A percentile compares a stretch with the other conserved stretches of the same genome.
Evolutionary conservation across 176 grass and related monocot species (phyloP).

Genomic region (Ensete glaucum): DNA sequence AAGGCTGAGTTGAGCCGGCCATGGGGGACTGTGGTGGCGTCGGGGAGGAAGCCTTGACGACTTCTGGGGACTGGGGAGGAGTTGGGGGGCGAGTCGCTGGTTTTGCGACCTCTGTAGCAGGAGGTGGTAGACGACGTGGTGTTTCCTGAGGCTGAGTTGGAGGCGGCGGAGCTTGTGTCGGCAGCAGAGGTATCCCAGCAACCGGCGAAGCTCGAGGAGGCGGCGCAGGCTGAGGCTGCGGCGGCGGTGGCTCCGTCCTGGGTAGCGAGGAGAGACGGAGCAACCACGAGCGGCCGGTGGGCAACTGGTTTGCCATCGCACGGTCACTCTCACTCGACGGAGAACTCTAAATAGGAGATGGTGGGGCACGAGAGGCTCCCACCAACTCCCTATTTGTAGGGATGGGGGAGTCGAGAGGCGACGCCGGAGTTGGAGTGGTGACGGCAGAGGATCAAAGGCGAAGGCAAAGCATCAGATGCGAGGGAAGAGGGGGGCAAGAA

Average conservation of each 20-base stretch:
- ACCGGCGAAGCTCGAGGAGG: not conserved
- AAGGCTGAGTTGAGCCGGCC: not conserved
- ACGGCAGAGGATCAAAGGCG: not conserved
- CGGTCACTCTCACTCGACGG: not conserved
- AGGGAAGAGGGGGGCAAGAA: slow-evolving; percentile 5
- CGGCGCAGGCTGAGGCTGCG: not conserved
- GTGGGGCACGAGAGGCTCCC: not conserved
- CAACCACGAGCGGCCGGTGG: slow-evolving; percentile 28
- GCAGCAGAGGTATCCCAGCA: not conserved
- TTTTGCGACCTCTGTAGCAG: not conserved
- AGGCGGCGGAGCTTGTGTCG: not conserved
- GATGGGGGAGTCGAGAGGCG: not conserved
- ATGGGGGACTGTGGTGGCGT: slow-evolving; percentile 22
- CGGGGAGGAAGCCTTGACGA: slow-evolving; percentile 32
- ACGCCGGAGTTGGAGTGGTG: not conserved
- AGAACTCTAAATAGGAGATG: not conserved
- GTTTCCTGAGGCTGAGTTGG: not conserved
- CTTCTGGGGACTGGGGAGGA: not conserved
- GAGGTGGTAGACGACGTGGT: not conserved
- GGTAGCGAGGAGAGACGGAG: slow-evolving; percentile 27
- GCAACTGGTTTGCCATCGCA: slow-evolving; percentile 28
- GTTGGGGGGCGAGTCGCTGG: not conserved
- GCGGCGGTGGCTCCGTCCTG: not conserved
- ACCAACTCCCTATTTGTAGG: slow-evolving; percentile 26
- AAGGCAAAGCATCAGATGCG: slow-evolving; percentile 31